Conservation (phyloP, 2,329 filamentous ascomycete genomes). For the Sarocladium oryzae region DNA sequence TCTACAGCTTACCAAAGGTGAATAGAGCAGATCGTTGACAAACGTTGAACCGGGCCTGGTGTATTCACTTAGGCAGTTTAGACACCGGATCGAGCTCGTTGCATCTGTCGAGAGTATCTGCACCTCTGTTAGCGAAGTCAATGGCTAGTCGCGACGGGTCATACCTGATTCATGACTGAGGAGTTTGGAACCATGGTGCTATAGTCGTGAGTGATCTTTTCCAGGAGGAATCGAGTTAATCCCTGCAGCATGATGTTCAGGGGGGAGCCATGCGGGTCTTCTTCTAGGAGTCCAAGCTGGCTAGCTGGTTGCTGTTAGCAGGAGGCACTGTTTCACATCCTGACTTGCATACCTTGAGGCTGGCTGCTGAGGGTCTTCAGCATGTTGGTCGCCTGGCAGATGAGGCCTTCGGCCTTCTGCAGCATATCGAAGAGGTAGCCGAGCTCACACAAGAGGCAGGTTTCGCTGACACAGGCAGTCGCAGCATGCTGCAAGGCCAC, state of each 20-base stretch:
- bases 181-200: slow-evolving; percentile 57
- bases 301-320: slow-evolving; percentile 39
- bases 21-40: slow-evolving; percentile 83
- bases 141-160: not conserved
- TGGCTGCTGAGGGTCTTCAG: slow-evolving; percentile 82
- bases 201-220: slow-evolving; percentile 73
- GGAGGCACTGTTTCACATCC: not conserved
- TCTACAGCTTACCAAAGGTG: slow-evolving; percentile 36
- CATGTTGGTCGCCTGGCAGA: slow-evolving; percentile 94
- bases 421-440: slow-evolving; percentile 98
- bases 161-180: slow-evolving; percentile 62
- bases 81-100: slow-evolving; percentile 71
- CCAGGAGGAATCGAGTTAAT: slow-evolving; percentile 77
- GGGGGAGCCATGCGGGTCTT: slow-evolving; percentile 66
- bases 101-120: slow-evolving; percentile 62
- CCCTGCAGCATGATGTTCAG: slow-evolving; percentile 79
- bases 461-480: slow-evolving; percentile 72
- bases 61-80: slow-evolving; percentile 81
- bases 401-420: slow-evolving; percentile 87
- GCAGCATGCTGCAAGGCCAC: slow-evolving; percentile 83
- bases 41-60: slow-evolving; percentile 71
- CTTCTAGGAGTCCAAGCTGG: slow-evolving; percentile 76
- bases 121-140: not conserved
- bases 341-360: slow-evolving; percentile 54
- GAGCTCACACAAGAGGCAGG: slow-evolving; percentile 86